phyloP scores from a whole-genome alignment of 495 filamentous ascomycete genomes.

The Aspergillus conjunctus region DNA sequence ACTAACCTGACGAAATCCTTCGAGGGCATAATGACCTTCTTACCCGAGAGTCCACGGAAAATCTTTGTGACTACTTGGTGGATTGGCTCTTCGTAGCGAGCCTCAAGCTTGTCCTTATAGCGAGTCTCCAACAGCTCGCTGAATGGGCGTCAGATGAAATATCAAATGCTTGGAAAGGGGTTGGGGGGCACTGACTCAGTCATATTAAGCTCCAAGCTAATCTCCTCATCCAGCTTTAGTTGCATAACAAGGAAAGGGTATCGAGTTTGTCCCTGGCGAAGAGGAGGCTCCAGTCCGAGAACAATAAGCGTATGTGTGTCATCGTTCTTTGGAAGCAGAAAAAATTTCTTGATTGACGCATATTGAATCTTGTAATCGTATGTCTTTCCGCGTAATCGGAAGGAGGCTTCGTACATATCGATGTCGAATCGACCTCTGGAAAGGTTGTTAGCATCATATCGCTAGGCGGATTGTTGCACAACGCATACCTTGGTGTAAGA shows the following conservation, averaged over 20 bases:
- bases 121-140: constrained; percentile 70
- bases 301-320: constrained; percentile 93
- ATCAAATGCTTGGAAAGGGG: neutral
- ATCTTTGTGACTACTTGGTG: constrained; percentile 90
- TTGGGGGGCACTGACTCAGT: constrained; percentile 66
- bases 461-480: neutral
- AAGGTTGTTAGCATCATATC: constrained; percentile 32
- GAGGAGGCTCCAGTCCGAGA: constrained; percentile 91
- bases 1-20: constrained; percentile 80
- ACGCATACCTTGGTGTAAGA: constrained; percentile 84
- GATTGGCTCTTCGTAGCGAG: constrained; percentile 89
- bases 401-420: constrained; percentile 98
- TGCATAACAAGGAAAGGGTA: constrained; percentile 99
- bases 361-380: constrained; percentile 99
- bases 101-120: constrained; percentile 84
- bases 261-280: constrained; percentile 95
- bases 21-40: constrained; percentile 90
- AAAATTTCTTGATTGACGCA: constrained; percentile 96
- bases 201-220: constrained; percentile 94
- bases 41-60: constrained; percentile 89
- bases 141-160: constrained; percentile 20
- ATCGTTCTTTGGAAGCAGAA: constrained; percentile 96
- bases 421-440: constrained; percentile 96
- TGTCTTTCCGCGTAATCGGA: constrained; percentile 96
- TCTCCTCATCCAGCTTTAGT: constrained; percentile 96